phyloP scores from a whole-genome alignment of 1,284 basidiomycete species.

The Marasmius tenuissimus region DNA sequence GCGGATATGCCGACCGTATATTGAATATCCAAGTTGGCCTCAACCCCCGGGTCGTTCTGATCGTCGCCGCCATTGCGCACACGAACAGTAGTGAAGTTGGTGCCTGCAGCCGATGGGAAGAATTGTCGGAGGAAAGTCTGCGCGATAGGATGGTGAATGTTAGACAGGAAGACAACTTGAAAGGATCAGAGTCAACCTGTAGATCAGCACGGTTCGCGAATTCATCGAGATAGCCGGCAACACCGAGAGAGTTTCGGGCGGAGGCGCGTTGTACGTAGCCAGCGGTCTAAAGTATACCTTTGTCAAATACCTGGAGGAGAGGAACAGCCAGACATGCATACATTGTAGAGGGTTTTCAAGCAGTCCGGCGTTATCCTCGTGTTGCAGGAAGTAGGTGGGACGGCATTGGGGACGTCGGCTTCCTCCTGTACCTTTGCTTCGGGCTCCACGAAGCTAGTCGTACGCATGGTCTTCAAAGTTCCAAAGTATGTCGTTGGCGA shows the following conservation, averaged over 20 bases:
- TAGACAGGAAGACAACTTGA: not conserved
- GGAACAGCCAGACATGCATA: not conserved
- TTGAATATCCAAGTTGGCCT: conserved; percentile 70
- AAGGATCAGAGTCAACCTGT: conserved; percentile 27
- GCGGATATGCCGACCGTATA: conserved; percentile 59
- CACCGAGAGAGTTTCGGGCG: conserved; percentile 50
- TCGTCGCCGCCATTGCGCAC: conserved; percentile 61
- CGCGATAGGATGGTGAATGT: conserved; percentile 2
- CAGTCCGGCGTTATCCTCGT: conserved; percentile 57
- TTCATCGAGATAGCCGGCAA: conserved; percentile 57
- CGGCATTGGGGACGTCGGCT: conserved; percentile 26
- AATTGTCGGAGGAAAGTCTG: conserved; percentile 56
- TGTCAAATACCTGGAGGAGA: not conserved
- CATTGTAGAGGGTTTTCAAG: conserved; percentile 57
- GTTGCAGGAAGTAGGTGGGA: conserved; percentile 46
- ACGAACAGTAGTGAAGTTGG: conserved; percentile 50
- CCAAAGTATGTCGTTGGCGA: conserved; percentile 64
- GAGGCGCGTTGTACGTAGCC: conserved; percentile 46
- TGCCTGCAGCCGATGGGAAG: conserved; percentile 50
- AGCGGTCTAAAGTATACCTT: conserved; percentile 33
- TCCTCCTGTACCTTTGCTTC: conserved; percentile 26
- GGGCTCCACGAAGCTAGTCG: conserved; percentile 32
- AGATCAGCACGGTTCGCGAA: conserved; percentile 56
- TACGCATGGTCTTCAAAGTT: conserved; percentile 28
- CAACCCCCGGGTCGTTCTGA: conserved; percentile 56